Conservation (phyloP, 345 rosid species). For the Rhizophora mangle region DNA sequence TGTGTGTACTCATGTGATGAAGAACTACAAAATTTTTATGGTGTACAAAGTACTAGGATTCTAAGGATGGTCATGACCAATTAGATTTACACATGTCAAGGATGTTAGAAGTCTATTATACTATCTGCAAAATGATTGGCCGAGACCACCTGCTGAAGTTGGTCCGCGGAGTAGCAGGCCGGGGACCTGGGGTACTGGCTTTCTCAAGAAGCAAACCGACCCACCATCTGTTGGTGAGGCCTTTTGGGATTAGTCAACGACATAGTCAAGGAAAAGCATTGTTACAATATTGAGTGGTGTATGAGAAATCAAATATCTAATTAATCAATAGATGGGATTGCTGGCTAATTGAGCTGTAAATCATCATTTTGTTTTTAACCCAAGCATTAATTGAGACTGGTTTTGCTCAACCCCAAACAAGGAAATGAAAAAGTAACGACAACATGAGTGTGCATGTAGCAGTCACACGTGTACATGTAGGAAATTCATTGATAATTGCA, state of each 20-base stretch:
- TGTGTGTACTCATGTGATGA: too few species aligned
- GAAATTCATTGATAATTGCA: slow-evolving; percentile 18
- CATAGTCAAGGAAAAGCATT: too few species aligned
- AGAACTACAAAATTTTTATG: not conserved
- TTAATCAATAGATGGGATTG: too few species aligned
- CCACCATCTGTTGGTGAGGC: too few species aligned
- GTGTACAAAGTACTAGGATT: not conserved
- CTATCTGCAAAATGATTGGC: slow-evolving; percentile 14
- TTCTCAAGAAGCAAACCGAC: too few species aligned
- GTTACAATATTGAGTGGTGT: too few species aligned
- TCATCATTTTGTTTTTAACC: slow-evolving; percentile 12
- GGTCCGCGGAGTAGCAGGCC: slow-evolving; percentile 19
- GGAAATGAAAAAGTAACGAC: not conserved
- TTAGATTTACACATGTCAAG: not conserved
- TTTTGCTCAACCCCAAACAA: not conserved
- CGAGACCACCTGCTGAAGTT: slow-evolving; percentile 9
- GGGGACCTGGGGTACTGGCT: too few species aligned
- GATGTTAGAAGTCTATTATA: not conserved
- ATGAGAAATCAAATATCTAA: too few species aligned
- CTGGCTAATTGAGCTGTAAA: too few species aligned
- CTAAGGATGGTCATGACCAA: slow-evolving; percentile 5
- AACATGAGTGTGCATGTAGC: slow-evolving; percentile 17
- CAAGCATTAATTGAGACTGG: slow-evolving; percentile 6
- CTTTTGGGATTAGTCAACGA: too few species aligned
- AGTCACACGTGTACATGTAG: slow-evolving; percentile 60